Evolutionary conservation across 768 basidiomycete species (phyloP).

Genomic region (Terana coerulea): DNA sequence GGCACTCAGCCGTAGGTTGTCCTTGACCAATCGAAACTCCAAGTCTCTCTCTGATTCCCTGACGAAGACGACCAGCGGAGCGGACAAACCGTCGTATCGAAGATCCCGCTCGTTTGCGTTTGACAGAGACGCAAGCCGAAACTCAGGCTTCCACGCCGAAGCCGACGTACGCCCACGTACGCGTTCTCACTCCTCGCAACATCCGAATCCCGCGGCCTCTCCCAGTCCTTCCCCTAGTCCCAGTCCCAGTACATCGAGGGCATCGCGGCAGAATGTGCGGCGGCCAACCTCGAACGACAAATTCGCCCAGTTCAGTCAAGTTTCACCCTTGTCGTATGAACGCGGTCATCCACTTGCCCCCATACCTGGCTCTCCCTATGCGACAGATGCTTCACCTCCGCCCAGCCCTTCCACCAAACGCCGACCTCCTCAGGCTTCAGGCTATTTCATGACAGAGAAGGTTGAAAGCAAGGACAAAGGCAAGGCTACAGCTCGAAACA

Average conservation of each 20-base stretch:
- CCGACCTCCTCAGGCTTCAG: not conserved
- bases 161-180: constrained; percentile 11
- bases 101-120: constrained; percentile 21
- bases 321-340: constrained; percentile 21
- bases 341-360: constrained; percentile 29
- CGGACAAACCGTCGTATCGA: constrained; percentile 19
- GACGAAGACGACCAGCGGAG: not conserved
- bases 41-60: constrained; percentile 4
- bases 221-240: constrained; percentile 5
- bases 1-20: constrained; percentile 66
- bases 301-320: constrained; percentile 5
- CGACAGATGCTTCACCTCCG: constrained; percentile 57
- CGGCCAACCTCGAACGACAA: constrained; percentile 16
- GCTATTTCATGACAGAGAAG: not conserved
- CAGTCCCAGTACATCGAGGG: constrained; percentile 3
- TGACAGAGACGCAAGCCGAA: constrained; percentile 12
- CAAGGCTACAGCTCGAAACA: not conserved
- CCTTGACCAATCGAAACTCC: constrained; percentile 26
- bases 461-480: constrained; percentile 5
- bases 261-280: constrained; percentile 2
- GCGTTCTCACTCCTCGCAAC: constrained; percentile 25
- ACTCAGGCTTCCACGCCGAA: not conserved
- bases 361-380: constrained; percentile 54
- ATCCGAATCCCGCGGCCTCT: not conserved
- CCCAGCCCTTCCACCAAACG: constrained; percentile 38